A percentile compares a stretch with the other conserved stretches of the same genome.
phyloP scores from a whole-genome alignment of 2,329 filamentous ascomycete species.

The Aureobasidium lini region DNA sequence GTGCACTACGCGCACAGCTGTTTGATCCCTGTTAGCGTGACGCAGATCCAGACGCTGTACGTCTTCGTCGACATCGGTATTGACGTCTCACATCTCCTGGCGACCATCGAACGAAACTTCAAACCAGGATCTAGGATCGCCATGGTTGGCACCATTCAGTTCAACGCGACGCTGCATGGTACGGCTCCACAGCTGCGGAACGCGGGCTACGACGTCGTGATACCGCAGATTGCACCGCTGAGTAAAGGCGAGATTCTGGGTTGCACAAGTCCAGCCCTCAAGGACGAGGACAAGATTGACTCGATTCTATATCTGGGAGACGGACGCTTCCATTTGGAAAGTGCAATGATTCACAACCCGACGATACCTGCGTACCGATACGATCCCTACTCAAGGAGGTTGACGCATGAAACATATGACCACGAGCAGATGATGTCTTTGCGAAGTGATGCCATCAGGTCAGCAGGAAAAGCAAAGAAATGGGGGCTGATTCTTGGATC shows the following conservation, averaged over 20 bases:
- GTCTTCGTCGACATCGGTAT: slow-evolving; percentile 98
- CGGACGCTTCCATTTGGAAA: slow-evolving; percentile 91
- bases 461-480: slow-evolving; percentile 69
- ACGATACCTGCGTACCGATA: slow-evolving; percentile 86
- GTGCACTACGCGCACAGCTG: slow-evolving; percentile 98
- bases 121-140: slow-evolving; percentile 77
- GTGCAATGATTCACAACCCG: slow-evolving; percentile 98
- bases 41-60: slow-evolving; percentile 93
- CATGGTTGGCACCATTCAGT: slow-evolving; percentile 94
- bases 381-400: slow-evolving; percentile 86
- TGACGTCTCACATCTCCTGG: slow-evolving; percentile 78
- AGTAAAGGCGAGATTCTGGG: slow-evolving; percentile 94
- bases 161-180: slow-evolving; percentile 93
- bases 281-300: slow-evolving; percentile 52
- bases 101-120: slow-evolving; percentile 85
- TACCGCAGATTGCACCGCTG: slow-evolving; percentile 87
- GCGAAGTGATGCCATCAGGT: slow-evolving; percentile 66
- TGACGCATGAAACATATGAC: slow-evolving; percentile 86
- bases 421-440: slow-evolving; percentile 85
- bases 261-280: slow-evolving; percentile 82
- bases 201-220: slow-evolving; percentile 75
- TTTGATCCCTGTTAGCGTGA: slow-evolving; percentile 91
- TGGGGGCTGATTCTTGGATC: slow-evolving; percentile 95
- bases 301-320: slow-evolving; percentile 84
- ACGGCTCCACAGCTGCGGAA: slow-evolving; percentile 69